These are phyloP conservation scores for Lablab purpureus DNA, from an alignment of 306 rosid species.

Conservation along the genomic window DNA sequence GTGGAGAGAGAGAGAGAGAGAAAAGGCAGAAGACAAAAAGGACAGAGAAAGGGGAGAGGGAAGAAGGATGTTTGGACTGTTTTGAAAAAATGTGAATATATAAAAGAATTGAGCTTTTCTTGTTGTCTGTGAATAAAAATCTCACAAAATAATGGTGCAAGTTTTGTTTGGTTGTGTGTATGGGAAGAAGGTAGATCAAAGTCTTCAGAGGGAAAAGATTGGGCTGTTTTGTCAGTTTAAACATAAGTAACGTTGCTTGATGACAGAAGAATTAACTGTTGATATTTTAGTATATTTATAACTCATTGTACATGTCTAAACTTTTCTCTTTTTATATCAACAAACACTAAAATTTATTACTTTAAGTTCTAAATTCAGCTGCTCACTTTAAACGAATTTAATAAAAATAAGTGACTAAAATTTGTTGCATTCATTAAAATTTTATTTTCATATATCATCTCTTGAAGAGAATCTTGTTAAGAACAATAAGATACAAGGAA, in stretches of 20 bases:
- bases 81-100: conserved; percentile 19
- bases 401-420: too few relatives aligned
- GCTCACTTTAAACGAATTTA: too few relatives aligned
- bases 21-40: conserved; percentile 46
- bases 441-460: too few relatives aligned
- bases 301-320: too few relatives aligned
- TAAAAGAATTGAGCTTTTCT: conserved; percentile 35
- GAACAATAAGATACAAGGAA: too few relatives aligned
- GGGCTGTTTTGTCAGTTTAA: not conserved
- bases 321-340: too few relatives aligned
- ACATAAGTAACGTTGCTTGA: not conserved
- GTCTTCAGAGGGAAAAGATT: not conserved
- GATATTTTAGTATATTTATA: too few relatives aligned
- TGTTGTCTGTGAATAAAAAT: not conserved
- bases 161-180: conserved; percentile 44
- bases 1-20: not conserved
- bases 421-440: too few relatives aligned
- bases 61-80: conserved; percentile 36
- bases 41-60: conserved; percentile 25
- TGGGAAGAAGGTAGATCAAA: conserved; percentile 23
- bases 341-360: too few relatives aligned
- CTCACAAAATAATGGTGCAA: not conserved
- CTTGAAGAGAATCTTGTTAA: too few relatives aligned
- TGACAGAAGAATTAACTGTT: too few relatives aligned
- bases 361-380: too few relatives aligned